Percentiles rank a stretch among this genome's conserved stretches.
These are phyloP conservation scores for Pugionium cornutum DNA, from an alignment of 345 rosid genomes.

Conservation along the genomic window DNA sequence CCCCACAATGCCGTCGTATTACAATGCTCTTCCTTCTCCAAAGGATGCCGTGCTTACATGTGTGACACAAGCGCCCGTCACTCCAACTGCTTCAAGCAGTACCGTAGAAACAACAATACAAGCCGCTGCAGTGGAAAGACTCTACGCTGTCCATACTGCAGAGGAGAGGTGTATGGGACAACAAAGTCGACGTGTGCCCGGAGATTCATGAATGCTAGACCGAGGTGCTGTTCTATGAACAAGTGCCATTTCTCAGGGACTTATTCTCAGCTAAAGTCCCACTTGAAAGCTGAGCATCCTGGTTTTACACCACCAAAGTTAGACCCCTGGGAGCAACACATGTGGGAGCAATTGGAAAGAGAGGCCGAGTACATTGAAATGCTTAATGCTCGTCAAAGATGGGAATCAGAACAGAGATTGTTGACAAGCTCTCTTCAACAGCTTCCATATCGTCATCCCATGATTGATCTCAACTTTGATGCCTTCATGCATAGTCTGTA, in stretches of 20 bases:
- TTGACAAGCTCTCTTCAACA: constrained; percentile 16
- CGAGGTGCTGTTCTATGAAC: constrained; percentile 51
- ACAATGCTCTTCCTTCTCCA: constrained; percentile 55
- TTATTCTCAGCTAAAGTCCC: constrained; percentile 58
- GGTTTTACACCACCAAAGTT: constrained; percentile 42
- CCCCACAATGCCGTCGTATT: constrained; percentile 76
- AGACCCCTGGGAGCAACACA: constrained; percentile 46
- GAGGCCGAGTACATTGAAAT: constrained; percentile 49
- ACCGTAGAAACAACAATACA: constrained; percentile 39
- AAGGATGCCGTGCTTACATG: constrained; percentile 71
- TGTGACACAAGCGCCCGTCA: constrained; percentile 71
- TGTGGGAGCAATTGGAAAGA: constrained; percentile 52
- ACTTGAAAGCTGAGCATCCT: constrained; percentile 61
- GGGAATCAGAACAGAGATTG: constrained; percentile 35
- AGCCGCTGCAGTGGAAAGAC: constrained; percentile 34
- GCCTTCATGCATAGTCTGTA: constrained; percentile 29
- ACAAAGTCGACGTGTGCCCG: constrained; percentile 49
- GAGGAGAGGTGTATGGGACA: constrained; percentile 58
- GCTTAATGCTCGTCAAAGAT: constrained; percentile 36
- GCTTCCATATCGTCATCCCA: constrained; percentile 24
- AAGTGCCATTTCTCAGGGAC: constrained; percentile 55
- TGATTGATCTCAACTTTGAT: constrained; percentile 38
- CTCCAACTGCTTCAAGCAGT: constrained; percentile 69
- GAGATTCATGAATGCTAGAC: constrained; percentile 57
- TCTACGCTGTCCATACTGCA: constrained; percentile 58